A percentile compares a stretch with the other conserved stretches of the same genome.
Evolutionary conservation across 176 grass and related monocot species (phyloP).

Genomic region (Musa beccarii): DNA sequence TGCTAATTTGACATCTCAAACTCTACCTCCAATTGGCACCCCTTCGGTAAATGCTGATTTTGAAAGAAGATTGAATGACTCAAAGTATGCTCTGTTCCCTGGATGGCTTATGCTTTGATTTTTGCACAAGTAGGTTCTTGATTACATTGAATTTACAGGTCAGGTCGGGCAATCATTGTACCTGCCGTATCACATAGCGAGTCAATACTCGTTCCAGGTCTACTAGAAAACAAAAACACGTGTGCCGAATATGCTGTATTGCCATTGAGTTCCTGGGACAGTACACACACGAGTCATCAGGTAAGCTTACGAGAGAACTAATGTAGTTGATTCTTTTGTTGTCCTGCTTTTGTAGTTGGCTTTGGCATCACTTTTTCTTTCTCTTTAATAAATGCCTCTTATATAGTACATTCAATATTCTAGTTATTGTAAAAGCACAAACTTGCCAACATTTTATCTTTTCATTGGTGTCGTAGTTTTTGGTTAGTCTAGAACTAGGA

Average conservation of each 20-base stretch:
- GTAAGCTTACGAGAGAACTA: slow-evolving; percentile 32
- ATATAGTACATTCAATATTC: no score
- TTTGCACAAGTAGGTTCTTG: slow-evolving; percentile 4
- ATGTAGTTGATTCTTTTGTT: background rate
- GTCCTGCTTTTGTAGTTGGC: background rate
- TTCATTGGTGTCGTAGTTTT: no score
- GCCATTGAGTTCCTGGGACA: slow-evolving; percentile 62
- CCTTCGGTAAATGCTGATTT: slow-evolving; percentile 41
- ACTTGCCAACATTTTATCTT: no score
- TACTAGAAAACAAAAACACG: slow-evolving; percentile 40
- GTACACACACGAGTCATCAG: slow-evolving; percentile 61
- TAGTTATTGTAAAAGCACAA: no score
- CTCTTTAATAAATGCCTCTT: no score
- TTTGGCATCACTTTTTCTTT: background rate
- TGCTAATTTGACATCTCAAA: slow-evolving; percentile 19
- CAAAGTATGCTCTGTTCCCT: slow-evolving; percentile 46
- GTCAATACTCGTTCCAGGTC: slow-evolving; percentile 28
- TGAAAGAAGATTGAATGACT: slow-evolving; percentile 34
- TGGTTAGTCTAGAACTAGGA: no score
- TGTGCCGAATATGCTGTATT: slow-evolving; percentile 37
- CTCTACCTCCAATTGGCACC: slow-evolving; percentile 47
- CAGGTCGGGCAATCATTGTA: slow-evolving; percentile 26
- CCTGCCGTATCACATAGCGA: slow-evolving; percentile 22
- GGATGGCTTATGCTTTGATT: slow-evolving; percentile 6
- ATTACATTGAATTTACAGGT: slow-evolving; percentile 38